These are phyloP conservation scores for Fomitiporia mediterranea DNA, from an alignment of 1,284 basidiomycete species.

Conservation along the genomic window DNA sequence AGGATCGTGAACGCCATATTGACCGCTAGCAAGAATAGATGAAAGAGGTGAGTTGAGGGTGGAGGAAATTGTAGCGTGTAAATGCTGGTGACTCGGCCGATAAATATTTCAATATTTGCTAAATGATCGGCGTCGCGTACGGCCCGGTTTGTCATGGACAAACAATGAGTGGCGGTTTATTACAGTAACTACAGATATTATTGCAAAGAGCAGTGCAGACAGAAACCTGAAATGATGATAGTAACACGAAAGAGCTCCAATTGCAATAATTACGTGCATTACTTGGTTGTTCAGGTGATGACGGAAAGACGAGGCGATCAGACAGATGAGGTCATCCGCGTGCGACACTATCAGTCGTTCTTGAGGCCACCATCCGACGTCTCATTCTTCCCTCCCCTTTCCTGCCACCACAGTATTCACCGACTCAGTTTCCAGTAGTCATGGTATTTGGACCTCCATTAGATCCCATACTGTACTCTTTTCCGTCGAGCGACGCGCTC, in stretches of 20 bases:
- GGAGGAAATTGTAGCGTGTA: too few species aligned
- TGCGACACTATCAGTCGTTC: not conserved
- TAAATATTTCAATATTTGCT: not conserved
- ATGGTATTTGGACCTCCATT: conserved; percentile 41
- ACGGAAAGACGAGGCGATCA: not conserved
- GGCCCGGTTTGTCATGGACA: not conserved
- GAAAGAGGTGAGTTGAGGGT: not conserved
- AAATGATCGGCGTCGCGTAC: conserved; percentile 2
- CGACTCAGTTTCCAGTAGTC: not conserved
- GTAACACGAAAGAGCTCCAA: too few species aligned
- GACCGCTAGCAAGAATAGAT: not conserved
- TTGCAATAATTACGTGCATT: too few species aligned
- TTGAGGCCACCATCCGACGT: not conserved
- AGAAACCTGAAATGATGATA: too few species aligned
- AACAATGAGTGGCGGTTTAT: not conserved
- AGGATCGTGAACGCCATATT: conserved; percentile 11
- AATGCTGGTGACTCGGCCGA: not conserved
- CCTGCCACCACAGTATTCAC: not conserved
- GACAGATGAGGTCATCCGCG: conserved; percentile 9
- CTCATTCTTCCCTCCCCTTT: not conserved
- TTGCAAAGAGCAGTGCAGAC: too few species aligned
- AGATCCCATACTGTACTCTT: conserved; percentile 74
- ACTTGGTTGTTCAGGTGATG: not conserved
- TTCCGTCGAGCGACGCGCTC: conserved; percentile 55
- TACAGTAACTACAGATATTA: not conserved